Percentiles rank a stretch among this genome's conserved stretches.
These are phyloP conservation scores for Ustilago lituana DNA, from an alignment of 1,284 basidiomycete species.

Conservation along the genomic window DNA sequence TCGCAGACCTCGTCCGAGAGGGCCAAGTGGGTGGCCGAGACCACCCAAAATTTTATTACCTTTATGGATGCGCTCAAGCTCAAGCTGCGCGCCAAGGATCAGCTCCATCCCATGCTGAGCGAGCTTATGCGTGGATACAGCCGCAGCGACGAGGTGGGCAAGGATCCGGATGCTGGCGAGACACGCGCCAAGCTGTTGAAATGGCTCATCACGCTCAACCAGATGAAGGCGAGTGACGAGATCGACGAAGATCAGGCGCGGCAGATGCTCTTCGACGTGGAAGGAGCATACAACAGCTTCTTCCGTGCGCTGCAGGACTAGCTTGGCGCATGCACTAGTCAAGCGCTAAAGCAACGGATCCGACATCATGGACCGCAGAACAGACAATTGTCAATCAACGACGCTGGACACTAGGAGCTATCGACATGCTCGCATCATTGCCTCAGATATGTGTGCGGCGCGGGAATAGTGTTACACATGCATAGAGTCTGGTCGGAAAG, in stretches of 20 bases:
- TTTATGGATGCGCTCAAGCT: slow-evolving; percentile 98
- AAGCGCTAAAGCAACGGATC: too few relatives aligned
- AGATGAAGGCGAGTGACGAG: slow-evolving; percentile 96
- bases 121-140: slow-evolving; percentile 83
- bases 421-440: too few relatives aligned
- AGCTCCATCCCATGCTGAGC: slow-evolving; percentile 91
- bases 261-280: slow-evolving; percentile 95
- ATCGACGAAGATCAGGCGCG: slow-evolving; percentile 93
- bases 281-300: slow-evolving; percentile 95
- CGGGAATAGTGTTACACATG: slow-evolving; percentile 1
- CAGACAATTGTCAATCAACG: too few relatives aligned
- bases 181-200: slow-evolving; percentile 89
- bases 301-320: slow-evolving; percentile 78
- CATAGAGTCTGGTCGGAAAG: too few relatives aligned
- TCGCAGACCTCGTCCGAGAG: slow-evolving; percentile 75
- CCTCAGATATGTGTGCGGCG: too few relatives aligned
- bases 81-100: slow-evolving; percentile 91
- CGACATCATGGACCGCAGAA: too few relatives aligned
- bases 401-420: too few relatives aligned
- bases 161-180: slow-evolving; percentile 92
- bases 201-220: slow-evolving; percentile 95
- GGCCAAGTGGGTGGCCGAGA: slow-evolving; percentile 97
- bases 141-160: slow-evolving; percentile 67
- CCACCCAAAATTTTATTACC: slow-evolving; percentile 93
- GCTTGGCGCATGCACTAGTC: not conserved